These are phyloP conservation scores for Tillandsia leiboldiana DNA, from an alignment of 176 grass and related monocot species.

Conservation along the genomic window DNA sequence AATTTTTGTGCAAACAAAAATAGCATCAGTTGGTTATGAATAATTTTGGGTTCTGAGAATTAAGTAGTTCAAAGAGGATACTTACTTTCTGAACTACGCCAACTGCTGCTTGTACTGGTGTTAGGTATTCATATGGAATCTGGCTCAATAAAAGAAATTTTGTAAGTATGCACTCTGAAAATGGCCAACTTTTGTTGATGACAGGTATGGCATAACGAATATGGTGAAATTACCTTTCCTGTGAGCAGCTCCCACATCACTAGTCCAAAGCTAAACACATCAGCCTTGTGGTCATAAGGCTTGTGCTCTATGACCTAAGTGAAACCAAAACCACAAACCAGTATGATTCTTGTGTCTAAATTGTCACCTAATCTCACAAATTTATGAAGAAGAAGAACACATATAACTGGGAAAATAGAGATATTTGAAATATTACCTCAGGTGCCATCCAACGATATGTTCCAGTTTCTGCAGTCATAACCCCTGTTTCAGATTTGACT, in stretches of 20 bases:
- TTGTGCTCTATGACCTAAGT: constrained; percentile 65
- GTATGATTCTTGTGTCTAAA: not conserved
- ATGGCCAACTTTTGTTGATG: not conserved
- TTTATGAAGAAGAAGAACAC: not conserved
- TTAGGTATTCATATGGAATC: constrained; percentile 81
- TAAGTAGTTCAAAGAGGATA: not conserved
- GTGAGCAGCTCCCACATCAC: constrained; percentile 82
- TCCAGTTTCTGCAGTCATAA: constrained; percentile 50
- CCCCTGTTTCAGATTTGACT: constrained; percentile 26
- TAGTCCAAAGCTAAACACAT: constrained; percentile 87
- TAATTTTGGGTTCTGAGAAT: not conserved
- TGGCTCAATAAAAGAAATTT: constrained; percentile 18
- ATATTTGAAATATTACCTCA: constrained; percentile 8
- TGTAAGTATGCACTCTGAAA: not conserved
- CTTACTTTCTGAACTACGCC: constrained; percentile 76
- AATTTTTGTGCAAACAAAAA: not conserved
- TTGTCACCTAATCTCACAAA: not conserved
- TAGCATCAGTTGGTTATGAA: not conserved
- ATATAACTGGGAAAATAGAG: not conserved
- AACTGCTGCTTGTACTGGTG: constrained; percentile 75
- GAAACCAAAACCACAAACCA: not conserved
- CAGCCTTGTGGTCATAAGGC: constrained; percentile 62
- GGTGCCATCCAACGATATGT: constrained; percentile 55
- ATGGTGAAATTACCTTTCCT: constrained; percentile 43
- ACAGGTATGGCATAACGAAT: not conserved